A percentile compares a stretch with the other conserved stretches of the same genome.
Evolutionary conservation across 2,329 filamentous ascomycete species (phyloP).

Genomic region (Verticillium dahliae): DNA sequence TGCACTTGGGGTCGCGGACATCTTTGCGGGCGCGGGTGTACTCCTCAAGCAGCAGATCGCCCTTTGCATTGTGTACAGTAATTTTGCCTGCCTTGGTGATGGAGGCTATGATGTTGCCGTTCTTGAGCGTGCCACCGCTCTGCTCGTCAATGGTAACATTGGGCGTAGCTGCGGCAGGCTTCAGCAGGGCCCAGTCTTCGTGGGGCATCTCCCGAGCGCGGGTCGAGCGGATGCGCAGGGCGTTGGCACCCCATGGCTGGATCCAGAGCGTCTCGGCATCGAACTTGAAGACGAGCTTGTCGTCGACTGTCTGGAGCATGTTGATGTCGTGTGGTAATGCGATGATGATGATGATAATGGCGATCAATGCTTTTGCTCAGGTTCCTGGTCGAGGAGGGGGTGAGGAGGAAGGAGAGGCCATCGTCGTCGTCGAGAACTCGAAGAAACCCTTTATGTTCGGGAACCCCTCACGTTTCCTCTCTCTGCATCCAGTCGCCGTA

Average conservation of each 20-base stretch:
- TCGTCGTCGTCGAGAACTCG: not conserved
- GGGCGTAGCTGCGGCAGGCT: constrained; percentile 2
- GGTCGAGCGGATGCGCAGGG: constrained; percentile 39
- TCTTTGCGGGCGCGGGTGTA: constrained; percentile 19
- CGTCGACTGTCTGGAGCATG: constrained; percentile 1
- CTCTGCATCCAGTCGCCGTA: not conserved
- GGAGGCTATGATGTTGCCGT: constrained; percentile 22
- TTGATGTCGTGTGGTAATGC: not conserved
- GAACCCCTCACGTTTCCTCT: not conserved
- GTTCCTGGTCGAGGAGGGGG: no score
- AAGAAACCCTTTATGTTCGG: not conserved
- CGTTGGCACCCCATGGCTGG: constrained; percentile 40
- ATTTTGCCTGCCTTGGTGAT: constrained; percentile 22
- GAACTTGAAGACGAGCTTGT: constrained; percentile 15
- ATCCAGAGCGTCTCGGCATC: constrained; percentile 42
- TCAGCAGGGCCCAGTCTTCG: constrained; percentile 30
- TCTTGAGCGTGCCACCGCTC: constrained; percentile 17
- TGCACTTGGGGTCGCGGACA: constrained; percentile 45
- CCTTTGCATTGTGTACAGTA: constrained; percentile 17
- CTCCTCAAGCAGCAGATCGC: constrained; percentile 22
- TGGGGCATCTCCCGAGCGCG: constrained; percentile 26
- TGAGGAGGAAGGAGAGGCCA: not conserved
- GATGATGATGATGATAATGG: not conserved
- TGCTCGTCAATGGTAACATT: constrained; percentile 14
- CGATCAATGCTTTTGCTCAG: no score